phyloP scores from a whole-genome alignment of 352 stramenopile genomes.

The Phytopythium litorale region DNA sequence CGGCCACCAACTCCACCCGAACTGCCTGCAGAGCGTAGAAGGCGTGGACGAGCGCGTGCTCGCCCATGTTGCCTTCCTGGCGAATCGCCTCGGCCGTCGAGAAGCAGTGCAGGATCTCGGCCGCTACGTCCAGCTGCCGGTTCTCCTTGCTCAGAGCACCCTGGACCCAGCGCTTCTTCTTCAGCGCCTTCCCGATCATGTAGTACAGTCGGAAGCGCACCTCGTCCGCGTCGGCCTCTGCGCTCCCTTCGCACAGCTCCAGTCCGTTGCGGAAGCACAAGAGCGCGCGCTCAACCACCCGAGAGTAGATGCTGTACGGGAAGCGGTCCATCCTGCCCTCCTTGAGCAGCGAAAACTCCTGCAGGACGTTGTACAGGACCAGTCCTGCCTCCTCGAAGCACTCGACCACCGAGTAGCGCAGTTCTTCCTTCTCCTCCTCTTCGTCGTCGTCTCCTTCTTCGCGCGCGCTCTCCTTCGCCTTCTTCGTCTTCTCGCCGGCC shows the following conservation, averaged over 20 bases:
- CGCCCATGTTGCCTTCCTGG: conserved; percentile 49
- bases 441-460: conserved; percentile 8
- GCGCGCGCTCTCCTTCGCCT: conserved; percentile 11
- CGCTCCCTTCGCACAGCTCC: conserved; percentile 19
- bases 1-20: conserved; percentile 47
- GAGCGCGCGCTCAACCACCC: conserved; percentile 25
- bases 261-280: conserved; percentile 40
- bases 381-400: conserved; percentile 72
- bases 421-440: conserved; percentile 20
- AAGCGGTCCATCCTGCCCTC: conserved; percentile 24
- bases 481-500: conserved; percentile 4
- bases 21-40: conserved; percentile 74
- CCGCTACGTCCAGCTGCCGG: conserved; percentile 13
- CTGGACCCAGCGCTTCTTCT: conserved; percentile 48
- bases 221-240: conserved; percentile 34
- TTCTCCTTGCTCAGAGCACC: conserved; percentile 5
- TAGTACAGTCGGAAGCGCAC: conserved; percentile 63
- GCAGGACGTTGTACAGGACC: conserved; percentile 66
- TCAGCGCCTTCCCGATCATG: conserved; percentile 72
- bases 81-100: conserved; percentile 48
- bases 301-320: conserved; percentile 19
- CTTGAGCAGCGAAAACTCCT: conserved; percentile 57
- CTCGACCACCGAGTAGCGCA: conserved; percentile 39
- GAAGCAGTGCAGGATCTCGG: conserved; percentile 49
- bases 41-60: conserved; percentile 69